Percentiles rank a stretch among this genome's conserved stretches.
These are phyloP conservation scores for Epichloe uncinata DNA, from an alignment of 2,329 filamentous ascomycete species.

Conservation along the genomic window DNA sequence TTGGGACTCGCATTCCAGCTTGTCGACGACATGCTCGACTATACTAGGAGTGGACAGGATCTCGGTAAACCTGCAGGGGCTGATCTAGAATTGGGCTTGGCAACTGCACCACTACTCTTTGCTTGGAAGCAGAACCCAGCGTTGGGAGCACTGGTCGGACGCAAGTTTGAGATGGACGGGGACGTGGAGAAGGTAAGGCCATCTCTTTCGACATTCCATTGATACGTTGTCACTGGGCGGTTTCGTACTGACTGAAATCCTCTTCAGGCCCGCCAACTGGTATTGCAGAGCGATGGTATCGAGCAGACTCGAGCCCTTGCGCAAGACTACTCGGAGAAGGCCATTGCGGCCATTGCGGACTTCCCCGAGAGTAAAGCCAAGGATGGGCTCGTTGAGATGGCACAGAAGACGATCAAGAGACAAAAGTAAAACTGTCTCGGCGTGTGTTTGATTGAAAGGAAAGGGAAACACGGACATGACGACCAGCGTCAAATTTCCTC, in stretches of 20 bases:
- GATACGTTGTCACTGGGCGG: neutral
- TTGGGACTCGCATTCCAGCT: slow-evolving; percentile 91
- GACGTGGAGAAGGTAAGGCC: slow-evolving; percentile 68
- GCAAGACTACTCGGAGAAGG: slow-evolving; percentile 80
- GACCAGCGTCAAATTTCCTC: neutral
- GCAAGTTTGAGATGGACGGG: slow-evolving; percentile 68
- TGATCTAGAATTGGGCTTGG: slow-evolving; percentile 83
- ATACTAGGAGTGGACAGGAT: slow-evolving; percentile 72
- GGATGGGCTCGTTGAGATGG: slow-evolving; percentile 84
- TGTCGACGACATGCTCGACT: slow-evolving; percentile 96
- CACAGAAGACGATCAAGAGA: slow-evolving; percentile 76
- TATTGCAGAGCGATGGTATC: slow-evolving; percentile 71
- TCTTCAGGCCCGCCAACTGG: slow-evolving; percentile 68
- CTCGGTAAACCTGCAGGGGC: slow-evolving; percentile 91
- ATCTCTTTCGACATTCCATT: neutral
- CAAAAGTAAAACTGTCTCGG: slow-evolving; percentile 49
- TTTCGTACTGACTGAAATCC: neutral
- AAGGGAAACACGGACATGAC: neutral
- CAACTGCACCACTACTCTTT: slow-evolving; percentile 87
- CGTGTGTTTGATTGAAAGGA: neutral
- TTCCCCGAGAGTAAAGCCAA: slow-evolving; percentile 96
- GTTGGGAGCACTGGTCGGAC: slow-evolving; percentile 75
- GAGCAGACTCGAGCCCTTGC: slow-evolving; percentile 85
- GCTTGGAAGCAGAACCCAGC: slow-evolving; percentile 85
- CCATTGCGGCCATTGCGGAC: slow-evolving; percentile 65